phyloP scores from a whole-genome alignment of 2,329 filamentous ascomycete genomes.

The Mycosphaerella arachidis region DNA sequence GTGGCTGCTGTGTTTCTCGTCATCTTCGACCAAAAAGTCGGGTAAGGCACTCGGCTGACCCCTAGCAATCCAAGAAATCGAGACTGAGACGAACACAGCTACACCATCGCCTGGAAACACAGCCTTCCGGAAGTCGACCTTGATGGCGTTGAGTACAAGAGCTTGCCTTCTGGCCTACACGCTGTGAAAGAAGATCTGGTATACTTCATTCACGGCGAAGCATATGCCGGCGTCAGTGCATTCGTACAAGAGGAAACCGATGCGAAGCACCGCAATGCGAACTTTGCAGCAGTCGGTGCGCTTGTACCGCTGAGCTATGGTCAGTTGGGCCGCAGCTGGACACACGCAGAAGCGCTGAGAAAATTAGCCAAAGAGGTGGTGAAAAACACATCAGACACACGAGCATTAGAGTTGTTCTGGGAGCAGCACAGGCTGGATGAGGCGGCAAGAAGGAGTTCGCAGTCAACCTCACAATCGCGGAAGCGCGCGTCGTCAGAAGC shows the following conservation, averaged over 20 bases:
- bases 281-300: constrained; percentile 87
- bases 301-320: constrained; percentile 86
- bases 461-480: constrained; percentile 5
- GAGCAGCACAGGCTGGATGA: constrained; percentile 49
- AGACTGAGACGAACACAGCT: constrained; percentile 41
- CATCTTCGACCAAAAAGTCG: constrained; percentile 37
- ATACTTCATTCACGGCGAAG: constrained; percentile 76
- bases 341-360: constrained; percentile 73
- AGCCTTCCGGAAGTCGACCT: constrained; percentile 61
- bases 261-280: constrained; percentile 75
- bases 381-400: constrained; percentile 58
- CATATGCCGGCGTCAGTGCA: constrained; percentile 82
- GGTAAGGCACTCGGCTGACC: constrained; percentile 15
- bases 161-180: constrained; percentile 86
- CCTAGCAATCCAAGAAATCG: neutral
- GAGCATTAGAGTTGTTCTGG: constrained; percentile 77
- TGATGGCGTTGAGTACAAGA: constrained; percentile 91
- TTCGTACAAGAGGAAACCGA: constrained; percentile 81
- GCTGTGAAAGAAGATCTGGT: constrained; percentile 79
- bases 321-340: constrained; percentile 81
- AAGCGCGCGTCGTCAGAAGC: constrained; percentile 32
- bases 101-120: constrained; percentile 84
- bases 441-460: neutral
- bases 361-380: constrained; percentile 66
- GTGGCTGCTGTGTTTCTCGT: constrained; percentile 35